Base-by-base conservation (phyloP, 2,329 filamentous ascomycete genomes). In the Corynespora cassiicola region DNA sequence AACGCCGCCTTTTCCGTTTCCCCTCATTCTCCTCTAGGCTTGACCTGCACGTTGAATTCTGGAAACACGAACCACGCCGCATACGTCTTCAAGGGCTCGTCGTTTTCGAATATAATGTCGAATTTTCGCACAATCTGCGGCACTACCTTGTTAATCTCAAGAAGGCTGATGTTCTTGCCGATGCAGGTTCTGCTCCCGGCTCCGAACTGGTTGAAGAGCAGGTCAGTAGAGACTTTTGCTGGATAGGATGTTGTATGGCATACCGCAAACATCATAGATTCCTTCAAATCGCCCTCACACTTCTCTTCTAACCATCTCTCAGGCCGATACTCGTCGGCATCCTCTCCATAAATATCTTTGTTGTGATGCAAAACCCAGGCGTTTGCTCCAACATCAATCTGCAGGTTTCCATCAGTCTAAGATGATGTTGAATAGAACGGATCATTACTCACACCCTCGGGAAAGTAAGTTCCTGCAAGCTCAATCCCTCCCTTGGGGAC, bases 331-430 rank as follows among this genome's bases (percentile, higher is more conserved):
- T 55, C 49, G 4, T 66, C 63, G 0, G 66, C 60, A 36, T 71
- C 60, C 1, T 39, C 26, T 0, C 59, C 58, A 38, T 69, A 77
- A 9, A 75, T 52, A 1, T 54, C 42, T 3, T 45, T 40, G 24
- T 73, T 60, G 18, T 61, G 55, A 22, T 75, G 70, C 3, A 73
- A 36, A 1, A 71, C 69, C 70, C 71, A 75, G 2, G 70, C 52
- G 33, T 70, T 73, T 19, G 71, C 61, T 5, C 70, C 72, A 6
- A 75, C 63, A 5, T 66, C 54, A 0, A 69, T 72, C n/a, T 67
- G 68, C 3, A 49, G 56, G 0, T 64, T 64, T 10, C 22, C 7
- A 8, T 24, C n/a, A 24, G 7, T 35, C 30, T 14, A 19, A 32
- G 16, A 28, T 31, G 11, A 22, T 22, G 15, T 37, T 24, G 20